Evolutionary conservation across 495 filamentous ascomycete genomes (phyloP).

Genomic region (Xylaria curta): DNA sequence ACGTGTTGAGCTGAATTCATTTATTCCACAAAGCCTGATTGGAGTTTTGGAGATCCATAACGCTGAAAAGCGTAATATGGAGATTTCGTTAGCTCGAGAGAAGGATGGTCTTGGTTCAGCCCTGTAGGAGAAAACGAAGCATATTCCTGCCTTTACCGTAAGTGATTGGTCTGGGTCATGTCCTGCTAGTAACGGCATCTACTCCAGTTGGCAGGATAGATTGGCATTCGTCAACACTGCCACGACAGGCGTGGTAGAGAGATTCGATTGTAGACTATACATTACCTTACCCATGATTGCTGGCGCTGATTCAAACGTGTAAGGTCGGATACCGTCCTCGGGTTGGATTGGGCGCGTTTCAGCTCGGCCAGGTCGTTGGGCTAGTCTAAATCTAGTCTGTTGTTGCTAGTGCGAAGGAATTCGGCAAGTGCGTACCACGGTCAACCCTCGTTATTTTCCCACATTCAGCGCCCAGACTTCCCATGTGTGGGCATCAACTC

Average conservation of each 20-base stretch:
- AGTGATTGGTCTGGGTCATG: not conserved
- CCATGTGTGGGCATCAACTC: not conserved
- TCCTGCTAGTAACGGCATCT: not conserved
- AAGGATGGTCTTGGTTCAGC: not conserved
- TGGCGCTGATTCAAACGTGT: not conserved
- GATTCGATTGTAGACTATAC: not conserved
- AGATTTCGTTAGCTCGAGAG: not conserved
- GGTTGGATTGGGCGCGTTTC: not conserved
- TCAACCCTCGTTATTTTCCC: not conserved
- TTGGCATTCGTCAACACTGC: not conserved
- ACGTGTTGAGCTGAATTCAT: slow-evolving; percentile 6
- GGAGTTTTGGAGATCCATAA: not conserved
- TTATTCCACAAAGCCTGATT: not conserved
- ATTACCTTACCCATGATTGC: not conserved
- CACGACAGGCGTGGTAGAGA: not conserved
- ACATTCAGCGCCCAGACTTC: not conserved
- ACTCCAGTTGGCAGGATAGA: not conserved
- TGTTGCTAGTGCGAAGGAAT: not conserved
- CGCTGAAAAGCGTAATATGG: not conserved
- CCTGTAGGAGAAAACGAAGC: not conserved
- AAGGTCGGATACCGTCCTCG: not conserved
- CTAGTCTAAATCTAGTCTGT: not conserved
- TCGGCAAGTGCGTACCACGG: not conserved
- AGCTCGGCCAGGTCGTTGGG: not conserved
- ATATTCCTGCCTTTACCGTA: not conserved